Evolutionary conservation across 495 filamentous ascomycete genomes (phyloP).

Genomic region (Aspergillus campestris): DNA sequence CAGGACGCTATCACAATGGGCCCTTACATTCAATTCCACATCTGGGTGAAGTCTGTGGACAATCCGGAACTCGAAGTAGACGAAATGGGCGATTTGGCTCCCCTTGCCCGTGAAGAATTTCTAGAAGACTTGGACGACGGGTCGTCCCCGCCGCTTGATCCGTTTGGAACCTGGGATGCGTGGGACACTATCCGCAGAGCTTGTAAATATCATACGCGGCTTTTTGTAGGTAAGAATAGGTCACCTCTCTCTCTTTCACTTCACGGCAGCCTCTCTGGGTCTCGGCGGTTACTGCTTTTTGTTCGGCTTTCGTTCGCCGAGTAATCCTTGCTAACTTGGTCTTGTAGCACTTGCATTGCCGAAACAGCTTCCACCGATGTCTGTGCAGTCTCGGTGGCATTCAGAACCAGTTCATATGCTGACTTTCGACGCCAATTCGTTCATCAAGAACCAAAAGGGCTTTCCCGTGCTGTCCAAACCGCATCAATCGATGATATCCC

Average conservation of each 20-base stretch:
- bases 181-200: constrained; percentile 83
- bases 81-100: constrained; percentile 48
- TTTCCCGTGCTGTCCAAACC: constrained; percentile 73
- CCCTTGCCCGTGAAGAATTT: constrained; percentile 48
- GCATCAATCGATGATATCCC: constrained; percentile 71
- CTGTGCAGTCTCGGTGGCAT: constrained; percentile 84
- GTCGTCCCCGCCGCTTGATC: constrained; percentile 40
- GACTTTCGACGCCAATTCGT: constrained; percentile 55
- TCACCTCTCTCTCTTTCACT: not conserved
- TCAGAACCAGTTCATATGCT: constrained; percentile 83
- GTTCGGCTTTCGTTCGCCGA: not conserved
- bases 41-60: constrained; percentile 73
- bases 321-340: constrained; percentile 10
- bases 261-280: not conserved
- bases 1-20: constrained; percentile 67
- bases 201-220: constrained; percentile 74
- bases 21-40: constrained; percentile 67
- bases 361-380: constrained; percentile 61
- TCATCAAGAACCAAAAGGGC: constrained; percentile 69
- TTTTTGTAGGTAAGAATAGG: constrained; percentile 73
- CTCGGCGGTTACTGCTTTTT: not conserved
- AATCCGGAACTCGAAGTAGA: constrained; percentile 44
- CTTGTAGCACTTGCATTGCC: constrained; percentile 67
- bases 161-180: constrained; percentile 79
- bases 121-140: constrained; percentile 26